Evolutionary conservation across 331 rosid genomes (phyloP).

Genomic region (Quercus tomentella): DNA sequence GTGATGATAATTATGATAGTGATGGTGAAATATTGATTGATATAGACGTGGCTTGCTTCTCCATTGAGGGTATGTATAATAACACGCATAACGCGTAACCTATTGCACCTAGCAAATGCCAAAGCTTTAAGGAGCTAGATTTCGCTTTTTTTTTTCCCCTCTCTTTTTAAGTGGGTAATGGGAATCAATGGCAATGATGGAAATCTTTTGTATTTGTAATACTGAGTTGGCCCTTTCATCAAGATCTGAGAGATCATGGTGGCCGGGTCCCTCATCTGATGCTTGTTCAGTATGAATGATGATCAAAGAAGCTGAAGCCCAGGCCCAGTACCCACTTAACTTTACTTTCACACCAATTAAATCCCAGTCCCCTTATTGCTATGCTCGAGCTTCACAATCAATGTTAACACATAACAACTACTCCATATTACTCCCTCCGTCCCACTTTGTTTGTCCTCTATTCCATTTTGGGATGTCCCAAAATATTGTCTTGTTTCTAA

Average conservation of each 20-base stretch:
- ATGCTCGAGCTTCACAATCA: neutral
- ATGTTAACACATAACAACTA: neutral
- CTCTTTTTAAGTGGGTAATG: conserved; percentile 1
- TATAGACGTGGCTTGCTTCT: neutral
- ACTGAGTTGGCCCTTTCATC: conserved; percentile 22
- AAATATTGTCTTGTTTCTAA: no score
- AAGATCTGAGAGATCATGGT: conserved; percentile 19
- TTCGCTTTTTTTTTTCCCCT: neutral
- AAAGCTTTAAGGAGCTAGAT: neutral
- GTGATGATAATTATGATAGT: neutral
- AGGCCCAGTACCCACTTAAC: no score
- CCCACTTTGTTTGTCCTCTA: no score
- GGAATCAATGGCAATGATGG: conserved; percentile 31
- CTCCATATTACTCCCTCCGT: no score
- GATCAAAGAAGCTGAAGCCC: neutral
- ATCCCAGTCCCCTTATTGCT: neutral
- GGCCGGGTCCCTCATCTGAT: conserved; percentile 1
- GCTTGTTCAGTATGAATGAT: conserved; percentile 17
- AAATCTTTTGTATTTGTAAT: conserved; percentile 1
- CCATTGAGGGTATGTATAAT: neutral
- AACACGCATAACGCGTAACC: neutral
- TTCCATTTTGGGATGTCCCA: no score
- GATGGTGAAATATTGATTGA: neutral
- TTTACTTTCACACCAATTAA: neutral
- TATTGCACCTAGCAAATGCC: neutral